A percentile compares a stretch with the other conserved stretches of the same genome.
Conservation (phyloP, 2,329 filamentous ascomycete species). For the Colletotrichum scovillei region DNA sequence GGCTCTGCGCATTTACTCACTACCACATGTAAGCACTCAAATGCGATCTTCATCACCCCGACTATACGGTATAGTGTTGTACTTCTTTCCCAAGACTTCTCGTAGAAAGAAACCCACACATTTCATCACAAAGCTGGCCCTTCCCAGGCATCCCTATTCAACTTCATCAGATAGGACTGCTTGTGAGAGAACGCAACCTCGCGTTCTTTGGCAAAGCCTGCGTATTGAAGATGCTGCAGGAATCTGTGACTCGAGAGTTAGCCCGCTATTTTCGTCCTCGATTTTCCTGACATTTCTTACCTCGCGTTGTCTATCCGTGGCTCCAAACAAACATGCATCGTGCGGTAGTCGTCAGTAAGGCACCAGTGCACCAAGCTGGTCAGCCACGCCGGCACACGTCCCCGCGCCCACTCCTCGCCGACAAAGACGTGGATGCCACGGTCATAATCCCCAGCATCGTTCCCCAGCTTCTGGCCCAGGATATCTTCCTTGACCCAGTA, state of each 20-base stretch:
- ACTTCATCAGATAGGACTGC: conserved; percentile 86
- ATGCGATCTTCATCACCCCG: no score
- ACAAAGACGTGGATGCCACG: conserved; percentile 89
- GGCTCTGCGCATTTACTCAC: not conserved
- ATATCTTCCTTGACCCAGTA: conserved; percentile 98
- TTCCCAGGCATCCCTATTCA: conserved; percentile 84
- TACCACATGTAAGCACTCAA: not conserved
- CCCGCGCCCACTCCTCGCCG: conserved; percentile 92
- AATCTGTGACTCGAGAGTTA: conserved; percentile 42
- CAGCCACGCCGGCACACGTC: conserved; percentile 84
- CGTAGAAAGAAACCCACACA: not conserved
- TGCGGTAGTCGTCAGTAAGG: conserved; percentile 81
- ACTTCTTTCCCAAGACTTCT: not conserved
- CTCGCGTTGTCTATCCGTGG: conserved; percentile 91
- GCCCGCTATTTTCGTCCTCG: no score
- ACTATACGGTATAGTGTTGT: no score
- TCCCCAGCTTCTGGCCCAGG: conserved; percentile 76
- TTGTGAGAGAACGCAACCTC: conserved; percentile 93
- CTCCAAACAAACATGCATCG: conserved; percentile 86
- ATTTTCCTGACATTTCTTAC: no score
- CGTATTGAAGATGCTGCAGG: conserved; percentile 72
- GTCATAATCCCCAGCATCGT: conserved; percentile 81
- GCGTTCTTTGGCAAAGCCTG: conserved; percentile 87
- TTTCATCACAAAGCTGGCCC: conserved; percentile 68
- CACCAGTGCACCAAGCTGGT: conserved; percentile 89